Conservation (phyloP, 2,329 filamentous ascomycete species). For the Blastomyces emzantsi region DNA sequence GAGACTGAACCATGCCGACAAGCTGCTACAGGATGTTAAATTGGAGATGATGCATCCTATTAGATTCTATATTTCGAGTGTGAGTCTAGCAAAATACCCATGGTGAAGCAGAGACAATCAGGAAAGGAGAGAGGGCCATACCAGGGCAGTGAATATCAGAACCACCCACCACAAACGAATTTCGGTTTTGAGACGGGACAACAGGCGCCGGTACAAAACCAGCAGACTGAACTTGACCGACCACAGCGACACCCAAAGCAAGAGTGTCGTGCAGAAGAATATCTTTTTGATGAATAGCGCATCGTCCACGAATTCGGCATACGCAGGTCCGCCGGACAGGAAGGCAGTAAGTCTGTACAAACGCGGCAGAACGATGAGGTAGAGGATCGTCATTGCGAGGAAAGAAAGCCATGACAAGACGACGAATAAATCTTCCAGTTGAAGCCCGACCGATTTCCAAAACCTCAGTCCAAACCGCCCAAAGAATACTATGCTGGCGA, state of each 20-base stretch:
- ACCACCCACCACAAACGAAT: conserved; percentile 32
- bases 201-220: conserved; percentile 32
- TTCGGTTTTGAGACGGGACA: conserved; percentile 27
- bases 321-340: conserved; percentile 9
- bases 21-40: conserved; percentile 27
- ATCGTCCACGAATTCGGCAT: conserved; percentile 27
- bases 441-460: conserved; percentile 8
- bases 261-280: conserved; percentile 23
- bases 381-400: conserved; percentile 23
- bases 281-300: conserved; percentile 26
- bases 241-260: conserved; percentile 35
- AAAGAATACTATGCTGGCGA: conserved; percentile 16
- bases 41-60: conserved; percentile 31
- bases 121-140: conserved; percentile 17
- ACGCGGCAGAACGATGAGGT: conserved; percentile 29
- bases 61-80: conserved; percentile 22
- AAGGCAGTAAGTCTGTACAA: conserved; percentile 27
- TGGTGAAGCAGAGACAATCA: background rate
- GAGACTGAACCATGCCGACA: conserved; percentile 30
- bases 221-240: conserved; percentile 35
- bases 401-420: conserved; percentile 8
- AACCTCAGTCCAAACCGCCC: conserved; percentile 12
- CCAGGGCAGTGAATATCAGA: conserved; percentile 27
- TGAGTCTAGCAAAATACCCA: background rate
- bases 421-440: conserved; percentile 13